Percentiles rank a stretch among this genome's conserved stretches.
Conservation (phyloP, 306 rosid genomes). For the Fragaria ananassa region DNA sequence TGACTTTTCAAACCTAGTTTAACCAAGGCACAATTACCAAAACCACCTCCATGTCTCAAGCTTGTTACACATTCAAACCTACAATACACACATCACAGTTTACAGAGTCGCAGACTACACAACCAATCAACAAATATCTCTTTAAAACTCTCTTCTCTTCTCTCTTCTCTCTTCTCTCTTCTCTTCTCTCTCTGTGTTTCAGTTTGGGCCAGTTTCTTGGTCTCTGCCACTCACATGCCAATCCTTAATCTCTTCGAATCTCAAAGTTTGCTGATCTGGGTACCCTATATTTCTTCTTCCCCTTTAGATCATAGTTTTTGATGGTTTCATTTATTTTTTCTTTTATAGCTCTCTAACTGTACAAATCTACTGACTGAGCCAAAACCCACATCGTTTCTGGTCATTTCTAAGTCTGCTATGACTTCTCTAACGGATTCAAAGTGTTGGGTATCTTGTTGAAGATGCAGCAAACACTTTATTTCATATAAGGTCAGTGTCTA, state of each 20-base stretch:
- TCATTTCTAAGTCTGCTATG: constrained; percentile 34
- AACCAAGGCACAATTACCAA: constrained; percentile 20
- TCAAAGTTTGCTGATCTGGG: constrained; percentile 45
- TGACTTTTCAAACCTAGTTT: background rate
- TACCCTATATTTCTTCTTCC: constrained; percentile 27
- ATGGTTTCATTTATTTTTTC: constrained; percentile 7
- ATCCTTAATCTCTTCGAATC: constrained; percentile 35
- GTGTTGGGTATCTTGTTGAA: constrained; percentile 33
- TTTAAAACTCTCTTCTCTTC: constrained; percentile 27
- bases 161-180: constrained; percentile 23
- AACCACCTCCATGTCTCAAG: constrained; percentile 22
- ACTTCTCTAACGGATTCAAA: constrained; percentile 40
- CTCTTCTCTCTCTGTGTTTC: constrained; percentile 30
- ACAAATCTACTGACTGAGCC: constrained; percentile 38
- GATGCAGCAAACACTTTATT: constrained; percentile 27
- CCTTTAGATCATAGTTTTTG: constrained; percentile 37
- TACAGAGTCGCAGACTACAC: constrained; percentile 38
- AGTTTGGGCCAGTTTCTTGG: constrained; percentile 33
- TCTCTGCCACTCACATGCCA: constrained; percentile 23
- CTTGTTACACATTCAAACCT: constrained; percentile 10
- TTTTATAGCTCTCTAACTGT: constrained; percentile 29
- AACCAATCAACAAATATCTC: constrained; percentile 70
- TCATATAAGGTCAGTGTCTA: constrained; percentile 44
- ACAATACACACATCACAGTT: constrained; percentile 19
- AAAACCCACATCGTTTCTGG: constrained; percentile 35